phyloP scores from a whole-genome alignment of 2,329 filamentous ascomycete species.

The Aspergillus chevalieri region DNA sequence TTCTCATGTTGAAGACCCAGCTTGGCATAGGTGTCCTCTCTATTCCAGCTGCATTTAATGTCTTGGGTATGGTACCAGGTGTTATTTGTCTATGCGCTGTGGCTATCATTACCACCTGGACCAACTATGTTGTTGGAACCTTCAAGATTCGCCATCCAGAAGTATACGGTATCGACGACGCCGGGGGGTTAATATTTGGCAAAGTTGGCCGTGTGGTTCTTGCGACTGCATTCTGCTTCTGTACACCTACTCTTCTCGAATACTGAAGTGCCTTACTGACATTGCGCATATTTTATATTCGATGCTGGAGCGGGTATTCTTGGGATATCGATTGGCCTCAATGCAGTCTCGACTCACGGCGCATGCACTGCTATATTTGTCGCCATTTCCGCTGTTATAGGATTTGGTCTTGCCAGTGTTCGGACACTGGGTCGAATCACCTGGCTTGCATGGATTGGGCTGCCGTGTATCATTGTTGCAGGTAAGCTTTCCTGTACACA shows the following conservation, averaged over 20 bases:
- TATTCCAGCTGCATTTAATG: too few species aligned
- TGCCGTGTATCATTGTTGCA: slow-evolving; percentile 12
- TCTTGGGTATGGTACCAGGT: too few species aligned
- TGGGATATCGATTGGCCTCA: slow-evolving; percentile 37
- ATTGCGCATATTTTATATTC: slow-evolving; percentile 25
- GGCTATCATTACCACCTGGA: too few species aligned
- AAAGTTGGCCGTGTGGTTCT: too few species aligned
- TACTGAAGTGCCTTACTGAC: neutral
- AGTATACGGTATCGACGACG: too few species aligned
- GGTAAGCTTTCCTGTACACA: slow-evolving; percentile 8
- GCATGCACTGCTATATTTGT: slow-evolving; percentile 21
- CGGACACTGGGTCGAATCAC: slow-evolving; percentile 29
- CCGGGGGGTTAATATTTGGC: too few species aligned
- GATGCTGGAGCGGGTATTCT: slow-evolving; percentile 40
- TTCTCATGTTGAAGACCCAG: too few species aligned
- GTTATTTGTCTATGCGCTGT: too few species aligned
- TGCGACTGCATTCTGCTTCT: slow-evolving; percentile 11
- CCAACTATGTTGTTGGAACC: too few species aligned
- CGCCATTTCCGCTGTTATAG: slow-evolving; percentile 18
- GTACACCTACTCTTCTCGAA: slow-evolving; percentile 4
- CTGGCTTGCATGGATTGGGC: slow-evolving; percentile 31
- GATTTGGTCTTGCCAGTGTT: slow-evolving; percentile 24
- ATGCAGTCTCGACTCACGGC: slow-evolving; percentile 37
- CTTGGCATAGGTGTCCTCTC: too few species aligned
- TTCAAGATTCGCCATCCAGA: too few species aligned